Base-by-base conservation (phyloP, 164 flowering plant genomes). In the Piper betle region DNA sequence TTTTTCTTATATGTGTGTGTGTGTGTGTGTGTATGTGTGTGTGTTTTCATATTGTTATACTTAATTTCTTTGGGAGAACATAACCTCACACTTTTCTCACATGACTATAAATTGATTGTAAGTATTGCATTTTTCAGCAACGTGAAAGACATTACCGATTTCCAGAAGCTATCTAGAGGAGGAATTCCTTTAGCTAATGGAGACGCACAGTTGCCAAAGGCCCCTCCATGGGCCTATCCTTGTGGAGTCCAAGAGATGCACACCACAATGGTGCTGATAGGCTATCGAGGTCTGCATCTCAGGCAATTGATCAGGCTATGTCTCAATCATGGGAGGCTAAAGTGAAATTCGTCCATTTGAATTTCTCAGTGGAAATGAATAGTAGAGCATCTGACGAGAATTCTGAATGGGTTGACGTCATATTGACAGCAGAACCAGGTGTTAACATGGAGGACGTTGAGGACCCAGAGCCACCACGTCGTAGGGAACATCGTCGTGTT, bases 191-290 rank as follows among this genome's bases (percentile, higher is more conserved):
- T 88, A 50, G 97, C 99, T 66, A 90, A 91, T 79, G 97, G 99
- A 66, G 95, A 90, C 80, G 99, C 86, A 41, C 75, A 86, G 41
- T 64, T 91, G 80, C 92, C 80, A 8, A 91, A 88, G 79, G 97
- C 97, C 59, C 99, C 99, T 76, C 94, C 97, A 16, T 94, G 99
- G 99, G 99, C 97, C 63, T 91, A 88, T 79, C 99, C 99, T 61
- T 91, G 66, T 73, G 87, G 85, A 86, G 73, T 62, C 68, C 82
- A 7, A 91, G 85, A 62, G 97, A 88, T 71, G 75, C 68, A 6
- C 73, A 78, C 72, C 82, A 71, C 52, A 75, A 72, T 70, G 83
- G 96, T 72, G 77, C 73, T 76, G 99, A 90, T 68, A 78, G 92
- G 74, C 84, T 93, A 86, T 88, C 90, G 1, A 76, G 73, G 57